Conservation (phyloP, 805 yeast genomes). For the Kodamaea kaohsiungensis region DNA sequence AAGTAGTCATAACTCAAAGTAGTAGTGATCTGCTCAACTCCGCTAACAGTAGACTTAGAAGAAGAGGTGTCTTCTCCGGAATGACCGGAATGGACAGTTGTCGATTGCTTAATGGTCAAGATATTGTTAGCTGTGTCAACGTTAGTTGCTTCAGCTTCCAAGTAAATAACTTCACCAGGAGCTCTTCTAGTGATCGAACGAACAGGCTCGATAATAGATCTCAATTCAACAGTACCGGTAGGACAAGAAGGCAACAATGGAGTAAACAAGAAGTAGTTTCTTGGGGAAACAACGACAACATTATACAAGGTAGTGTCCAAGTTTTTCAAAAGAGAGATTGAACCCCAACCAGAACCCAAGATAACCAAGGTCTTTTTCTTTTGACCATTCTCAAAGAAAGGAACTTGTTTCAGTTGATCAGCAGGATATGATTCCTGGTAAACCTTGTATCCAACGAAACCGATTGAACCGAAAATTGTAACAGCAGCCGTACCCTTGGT, state of each 20-base stretch:
- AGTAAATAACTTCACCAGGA: conserved; percentile 74
- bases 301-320: conserved; percentile 86
- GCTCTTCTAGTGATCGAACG: conserved; percentile 80
- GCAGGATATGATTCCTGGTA: conserved; percentile 64
- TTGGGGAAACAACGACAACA: conserved; percentile 87
- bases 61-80: conserved; percentile 51
- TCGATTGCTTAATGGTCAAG: conserved; percentile 62
- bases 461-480: conserved; percentile 56
- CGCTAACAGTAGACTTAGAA: conserved; percentile 38
- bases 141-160: conserved; percentile 87
- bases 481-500: conserved; percentile 49
- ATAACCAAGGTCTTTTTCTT: conserved; percentile 73
- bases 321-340: conserved; percentile 79
- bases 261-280: conserved; percentile 93
- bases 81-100: conserved; percentile 56
- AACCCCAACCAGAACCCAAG: conserved; percentile 94
- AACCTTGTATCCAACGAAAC: conserved; percentile 51
- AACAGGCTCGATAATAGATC: conserved; percentile 93
- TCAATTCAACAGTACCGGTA: conserved; percentile 86
- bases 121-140: conserved; percentile 73
- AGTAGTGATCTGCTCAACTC: conserved; percentile 45
- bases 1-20: conserved; percentile 72
- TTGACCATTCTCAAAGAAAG: conserved; percentile 55
- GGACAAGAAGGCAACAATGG: conserved; percentile 96
- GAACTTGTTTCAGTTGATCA: conserved; percentile 61